phyloP scores from a whole-genome alignment of 495 filamentous ascomycete genomes.

The Chaetomium cochliodes region DNA sequence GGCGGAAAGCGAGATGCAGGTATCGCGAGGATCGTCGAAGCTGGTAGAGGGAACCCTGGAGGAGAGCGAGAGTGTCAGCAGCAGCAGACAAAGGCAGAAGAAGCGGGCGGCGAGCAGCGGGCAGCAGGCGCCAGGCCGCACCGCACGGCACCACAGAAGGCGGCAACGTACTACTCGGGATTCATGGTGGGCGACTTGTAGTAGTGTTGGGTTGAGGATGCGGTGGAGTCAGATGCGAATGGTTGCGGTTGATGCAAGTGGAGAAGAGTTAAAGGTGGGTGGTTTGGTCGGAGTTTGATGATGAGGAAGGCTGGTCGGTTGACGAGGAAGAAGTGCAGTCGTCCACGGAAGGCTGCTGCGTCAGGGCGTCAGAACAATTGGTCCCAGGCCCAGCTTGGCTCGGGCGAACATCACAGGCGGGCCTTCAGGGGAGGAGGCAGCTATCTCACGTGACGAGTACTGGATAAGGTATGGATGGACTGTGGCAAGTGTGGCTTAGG shows the following conservation, averaged over 20 bases:
- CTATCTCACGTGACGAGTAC: conserved; percentile 24
- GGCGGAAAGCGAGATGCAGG: conserved; percentile 5
- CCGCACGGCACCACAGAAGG: conserved; percentile 21
- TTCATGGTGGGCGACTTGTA: conserved; percentile 66
- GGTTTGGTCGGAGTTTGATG: conserved; percentile 27
- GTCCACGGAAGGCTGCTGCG: conserved; percentile 36
- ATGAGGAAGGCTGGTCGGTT: conserved; percentile 32
- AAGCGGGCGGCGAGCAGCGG: neutral
- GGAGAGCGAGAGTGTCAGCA: conserved; percentile 26
- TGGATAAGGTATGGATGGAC: conserved; percentile 6
- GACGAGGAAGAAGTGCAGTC: conserved; percentile 18
- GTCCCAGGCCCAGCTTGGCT: conserved; percentile 24
- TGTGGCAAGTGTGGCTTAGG: conserved; percentile 13
- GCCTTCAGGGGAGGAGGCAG: conserved; percentile 3
- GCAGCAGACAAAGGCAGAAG: conserved; percentile 23
- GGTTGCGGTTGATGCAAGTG: conserved; percentile 23
- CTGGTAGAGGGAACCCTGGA: conserved; percentile 31
- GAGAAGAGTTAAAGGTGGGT: conserved; percentile 6
- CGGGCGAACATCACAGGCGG: conserved; percentile 19
- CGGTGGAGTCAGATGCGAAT: neutral
- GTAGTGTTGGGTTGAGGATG: conserved; percentile 9
- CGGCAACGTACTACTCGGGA: conserved; percentile 81
- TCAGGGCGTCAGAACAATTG: conserved; percentile 36
- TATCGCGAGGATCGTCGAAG: neutral
- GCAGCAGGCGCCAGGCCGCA: conserved; percentile 23